phyloP scores from a whole-genome alignment of 2,329 filamentous ascomycete genomes.

The Stagonosporopsis rhizophila region DNA sequence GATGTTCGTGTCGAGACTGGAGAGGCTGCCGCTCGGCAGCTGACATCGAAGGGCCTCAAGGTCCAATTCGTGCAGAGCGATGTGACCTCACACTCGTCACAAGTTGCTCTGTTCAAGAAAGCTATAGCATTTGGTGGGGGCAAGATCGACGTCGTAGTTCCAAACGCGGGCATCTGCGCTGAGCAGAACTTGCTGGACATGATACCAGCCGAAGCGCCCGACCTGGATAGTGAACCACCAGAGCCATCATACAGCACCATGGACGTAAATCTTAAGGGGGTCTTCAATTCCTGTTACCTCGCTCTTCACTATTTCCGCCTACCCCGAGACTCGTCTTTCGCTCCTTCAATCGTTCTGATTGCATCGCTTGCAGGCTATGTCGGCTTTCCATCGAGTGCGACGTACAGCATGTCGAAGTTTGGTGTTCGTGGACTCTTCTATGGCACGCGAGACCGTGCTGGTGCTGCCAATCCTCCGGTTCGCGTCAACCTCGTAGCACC shows the following conservation, averaged over 20 bases:
- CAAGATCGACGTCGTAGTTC: conserved; percentile 42
- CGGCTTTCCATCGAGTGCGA: conserved; percentile 29
- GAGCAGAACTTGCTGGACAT: conserved; percentile 35
- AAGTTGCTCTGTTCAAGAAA: conserved; percentile 40
- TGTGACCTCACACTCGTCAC: conserved; percentile 39
- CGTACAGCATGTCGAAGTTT: conserved; percentile 40
- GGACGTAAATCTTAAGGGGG: conserved; percentile 33
- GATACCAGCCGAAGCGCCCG: conserved; percentile 15
- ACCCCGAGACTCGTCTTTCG: conserved; percentile 26
- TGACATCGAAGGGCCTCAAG: conserved; percentile 23
- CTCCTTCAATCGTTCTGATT: conserved; percentile 28
- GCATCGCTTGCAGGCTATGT: conserved; percentile 34
- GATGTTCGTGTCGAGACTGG: conserved; percentile 30
- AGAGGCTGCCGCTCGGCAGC: conserved; percentile 12
- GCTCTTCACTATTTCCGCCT: conserved; percentile 38
- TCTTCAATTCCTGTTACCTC: conserved; percentile 36
- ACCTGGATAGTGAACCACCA: conserved; percentile 24
- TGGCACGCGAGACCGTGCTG: conserved; percentile 27
- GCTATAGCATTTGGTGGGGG: conserved; percentile 35
- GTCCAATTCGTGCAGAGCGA: conserved; percentile 43
- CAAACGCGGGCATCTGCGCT: conserved; percentile 39
- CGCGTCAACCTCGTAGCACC: conserved; percentile 40
- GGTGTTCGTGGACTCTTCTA: conserved; percentile 39
- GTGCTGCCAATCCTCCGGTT: conserved; percentile 17
- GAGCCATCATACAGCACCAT: conserved; percentile 25